Evolutionary conservation across 1,284 basidiomycete species (phyloP), one percentile per base, ranked within the genome.

Genomic region (Stygiomarasmius scandens): DNA sequence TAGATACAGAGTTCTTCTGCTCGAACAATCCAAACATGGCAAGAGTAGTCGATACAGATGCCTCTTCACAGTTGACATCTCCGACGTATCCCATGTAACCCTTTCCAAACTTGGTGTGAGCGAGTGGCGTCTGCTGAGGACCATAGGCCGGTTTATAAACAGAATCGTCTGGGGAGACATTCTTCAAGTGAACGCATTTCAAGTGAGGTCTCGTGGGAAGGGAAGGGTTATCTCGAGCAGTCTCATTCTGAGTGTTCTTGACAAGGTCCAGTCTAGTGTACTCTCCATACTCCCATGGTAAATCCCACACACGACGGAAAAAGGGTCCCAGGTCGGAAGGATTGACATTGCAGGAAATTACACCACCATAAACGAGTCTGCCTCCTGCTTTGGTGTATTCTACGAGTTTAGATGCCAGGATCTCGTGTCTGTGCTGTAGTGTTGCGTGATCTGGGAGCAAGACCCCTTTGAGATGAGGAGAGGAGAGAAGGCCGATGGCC

Each of bases 81-180:
- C 71, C 73, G 32, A 73, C 67, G 50, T 71, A 74, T 14, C 71
- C 70, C 29, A 73, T 25, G 19, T 63, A 51, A 41, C 71, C 70
- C 16, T 65, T 63, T 14, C 67, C 67, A 29, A 68, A 32, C 22
- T 49, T 59, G 14, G 63, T 59, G 20, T 64, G 65, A 19, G 67
- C 63, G 52, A 67, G 63, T 34, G 71, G 64, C 10, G 69, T 63
- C 43, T 46, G 22, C 25, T 22, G 41, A 45, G 24, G 53, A 27
- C n/a, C 11, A 20, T 34, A 19, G 11, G 11, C 9, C n/a, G 23
- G 14, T 22, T 19, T 46, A 29, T 54, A 54, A 9, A 54, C 23
- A 4, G 44, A 22, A 55, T 71, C 65, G 25, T 58, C 56, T 8
- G 55, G 27, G 23, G 54, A 51, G 24, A 66, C 57, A 16, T 56